Conservation (phyloP, 1,284 basidiomycete genomes). For the Cystobasidiaceae sp. region DNA sequence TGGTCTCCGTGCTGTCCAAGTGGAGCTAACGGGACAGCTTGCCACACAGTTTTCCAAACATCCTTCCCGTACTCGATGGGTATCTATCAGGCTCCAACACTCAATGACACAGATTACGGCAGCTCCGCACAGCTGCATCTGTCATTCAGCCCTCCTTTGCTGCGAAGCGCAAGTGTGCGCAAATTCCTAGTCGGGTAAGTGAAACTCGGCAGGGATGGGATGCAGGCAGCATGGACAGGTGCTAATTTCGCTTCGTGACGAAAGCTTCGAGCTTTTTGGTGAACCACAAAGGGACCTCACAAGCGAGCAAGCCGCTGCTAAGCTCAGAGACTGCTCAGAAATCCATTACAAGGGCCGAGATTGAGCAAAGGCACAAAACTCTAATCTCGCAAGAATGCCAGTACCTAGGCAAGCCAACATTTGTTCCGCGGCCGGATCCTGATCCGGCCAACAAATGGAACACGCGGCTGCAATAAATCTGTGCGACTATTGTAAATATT, state of each 20-base stretch:
- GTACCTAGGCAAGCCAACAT: no score
- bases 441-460: no score
- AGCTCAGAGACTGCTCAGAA: constrained; percentile 55
- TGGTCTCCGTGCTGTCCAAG: no score
- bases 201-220: neutral
- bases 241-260: no score
- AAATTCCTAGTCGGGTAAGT: constrained; percentile 88
- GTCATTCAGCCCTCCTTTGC: constrained; percentile 81
- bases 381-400: no score
- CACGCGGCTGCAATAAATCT: no score
- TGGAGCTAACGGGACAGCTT: no score
- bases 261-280: constrained; percentile 85
- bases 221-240: no score
- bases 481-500: no score
- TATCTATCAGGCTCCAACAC: constrained; percentile 71
- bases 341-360: constrained; percentile 52
- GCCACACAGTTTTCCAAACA: constrained; percentile 51
- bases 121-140: constrained; percentile 70
- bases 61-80: constrained; percentile 98
- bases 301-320: constrained; percentile 75
- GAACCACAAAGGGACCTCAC: constrained; percentile 88
- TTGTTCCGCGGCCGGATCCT: no score
- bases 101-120: constrained; percentile 50
- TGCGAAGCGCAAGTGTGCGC: constrained; percentile 73
- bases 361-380: neutral